Evolutionary conservation across 371 early-diverging fungal species (phyloP).

Genomic region (Circinella umbellata): DNA sequence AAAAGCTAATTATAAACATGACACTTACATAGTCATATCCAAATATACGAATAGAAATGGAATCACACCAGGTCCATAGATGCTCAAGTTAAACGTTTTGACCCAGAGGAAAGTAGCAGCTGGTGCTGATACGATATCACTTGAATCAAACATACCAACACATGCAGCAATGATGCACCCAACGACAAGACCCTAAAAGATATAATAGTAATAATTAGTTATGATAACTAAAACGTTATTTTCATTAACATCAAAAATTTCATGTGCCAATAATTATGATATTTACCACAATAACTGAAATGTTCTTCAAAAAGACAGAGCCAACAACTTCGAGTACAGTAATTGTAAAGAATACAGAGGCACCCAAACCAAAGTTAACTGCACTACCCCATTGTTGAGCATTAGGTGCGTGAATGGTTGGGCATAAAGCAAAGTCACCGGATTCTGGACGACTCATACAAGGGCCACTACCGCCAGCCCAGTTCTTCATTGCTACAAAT

Average conservation of each 20-base stretch:
- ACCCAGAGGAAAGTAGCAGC: constrained; percentile 64
- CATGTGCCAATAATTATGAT: too few relatives aligned
- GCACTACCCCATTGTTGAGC: constrained; percentile 57
- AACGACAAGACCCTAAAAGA: constrained; percentile 43
- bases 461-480: constrained; percentile 58
- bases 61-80: constrained; percentile 63
- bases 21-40: constrained; percentile 41
- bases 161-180: constrained; percentile 62
- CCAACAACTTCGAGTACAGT: constrained; percentile 61
- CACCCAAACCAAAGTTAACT: constrained; percentile 59
- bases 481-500: constrained; percentile 45
- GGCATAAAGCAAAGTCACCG: constrained; percentile 38
- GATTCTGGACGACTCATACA: constrained; percentile 41
- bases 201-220: too few relatives aligned
- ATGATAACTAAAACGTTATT: too few relatives aligned
- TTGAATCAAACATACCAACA: constrained; percentile 56
- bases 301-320: constrained; percentile 62
- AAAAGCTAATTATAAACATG: too few relatives aligned
- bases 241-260: too few relatives aligned
- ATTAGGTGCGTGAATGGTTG: constrained; percentile 51
- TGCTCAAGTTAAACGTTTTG: constrained; percentile 51
- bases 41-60: constrained; percentile 59
- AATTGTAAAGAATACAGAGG: constrained; percentile 58
- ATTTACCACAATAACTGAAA: constrained; percentile 50
- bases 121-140: constrained; percentile 53